A percentile compares a stretch with the other conserved stretches of the same genome.
Conservation (phyloP, 176 grass and related monocot genomes). For the Rhynchospora pubera region DNA sequence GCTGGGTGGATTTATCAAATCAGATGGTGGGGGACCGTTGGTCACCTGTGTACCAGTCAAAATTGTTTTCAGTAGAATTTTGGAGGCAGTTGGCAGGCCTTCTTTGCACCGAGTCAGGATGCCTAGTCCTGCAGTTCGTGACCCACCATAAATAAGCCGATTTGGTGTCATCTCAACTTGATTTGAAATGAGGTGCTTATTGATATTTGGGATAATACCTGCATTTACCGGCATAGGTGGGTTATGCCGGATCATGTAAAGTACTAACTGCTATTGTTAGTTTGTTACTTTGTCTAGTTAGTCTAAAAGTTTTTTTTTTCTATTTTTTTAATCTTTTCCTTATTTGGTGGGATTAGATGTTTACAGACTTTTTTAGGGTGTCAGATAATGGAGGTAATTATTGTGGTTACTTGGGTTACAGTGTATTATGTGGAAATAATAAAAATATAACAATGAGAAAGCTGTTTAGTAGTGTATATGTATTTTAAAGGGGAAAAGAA, state of each 20-base stretch:
- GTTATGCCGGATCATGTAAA: slow-evolving; percentile 35
- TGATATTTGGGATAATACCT: slow-evolving; percentile 33
- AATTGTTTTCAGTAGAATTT: slow-evolving; percentile 91
- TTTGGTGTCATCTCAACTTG: slow-evolving; percentile 16
- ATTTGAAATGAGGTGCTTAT: slow-evolving; percentile 34
- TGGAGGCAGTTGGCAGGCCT: slow-evolving; percentile 83
- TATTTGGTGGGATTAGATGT: slow-evolving; percentile 18
- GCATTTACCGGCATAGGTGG: slow-evolving; percentile 14
- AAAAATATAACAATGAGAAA: slow-evolving; percentile 23
- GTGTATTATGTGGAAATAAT: slow-evolving; percentile 23
- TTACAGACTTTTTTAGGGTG: slow-evolving; percentile 6
- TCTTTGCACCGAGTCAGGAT: slow-evolving; percentile 50
- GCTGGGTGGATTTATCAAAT: slow-evolving; percentile 58
- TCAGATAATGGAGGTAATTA: slow-evolving; percentile 9
- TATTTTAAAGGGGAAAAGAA: slow-evolving; percentile 20
- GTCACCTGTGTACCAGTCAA: slow-evolving; percentile 87
- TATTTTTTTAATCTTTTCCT: slow-evolving; percentile 3
- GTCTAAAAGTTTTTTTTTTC: slow-evolving; percentile 3
- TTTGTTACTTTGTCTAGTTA: slow-evolving; percentile 37
- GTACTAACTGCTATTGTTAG: slow-evolving; percentile 35
- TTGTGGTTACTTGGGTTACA: slow-evolving; percentile 10
- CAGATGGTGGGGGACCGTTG: slow-evolving; percentile 50
- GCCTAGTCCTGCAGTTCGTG: slow-evolving; percentile 41
- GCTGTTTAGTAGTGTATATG: slow-evolving; percentile 22
- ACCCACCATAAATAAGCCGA: slow-evolving; percentile 37